Percentiles rank a stretch among this genome's conserved stretches.
Conservation (phyloP, 2,329 filamentous ascomycete species). For the Amesomyces nigricolor region DNA sequence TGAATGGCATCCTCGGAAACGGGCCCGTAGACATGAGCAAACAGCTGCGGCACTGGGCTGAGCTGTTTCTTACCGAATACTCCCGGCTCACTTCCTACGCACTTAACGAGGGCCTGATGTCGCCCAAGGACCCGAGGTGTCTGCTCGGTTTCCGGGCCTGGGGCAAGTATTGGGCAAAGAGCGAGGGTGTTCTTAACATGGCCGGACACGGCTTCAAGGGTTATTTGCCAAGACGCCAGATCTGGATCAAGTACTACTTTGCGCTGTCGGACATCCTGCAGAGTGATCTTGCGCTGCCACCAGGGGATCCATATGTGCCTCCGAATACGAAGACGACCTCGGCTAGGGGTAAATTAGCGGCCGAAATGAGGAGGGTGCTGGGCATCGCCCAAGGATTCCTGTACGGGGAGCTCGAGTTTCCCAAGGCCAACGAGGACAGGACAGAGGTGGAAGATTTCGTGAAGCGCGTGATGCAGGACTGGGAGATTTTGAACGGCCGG, state of each 20-base stretch:
- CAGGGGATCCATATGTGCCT: constrained; percentile 36
- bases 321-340: constrained; percentile 38
- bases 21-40: constrained; percentile 43
- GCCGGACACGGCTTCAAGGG: constrained; percentile 56
- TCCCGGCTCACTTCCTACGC: constrained; percentile 64
- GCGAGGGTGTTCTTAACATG: constrained; percentile 28
- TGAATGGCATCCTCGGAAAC: constrained; percentile 49
- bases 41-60: constrained; percentile 72
- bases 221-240: constrained; percentile 55
- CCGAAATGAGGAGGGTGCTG: constrained; percentile 76
- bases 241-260: constrained; percentile 83
- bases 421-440: constrained; percentile 73
- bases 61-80: constrained; percentile 68
- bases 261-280: constrained; percentile 72
- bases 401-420: constrained; percentile 74
- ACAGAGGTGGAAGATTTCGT: constrained; percentile 78
- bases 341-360: constrained; percentile 57
- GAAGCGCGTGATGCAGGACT: constrained; percentile 74
- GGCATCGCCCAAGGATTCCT: constrained; percentile 72
- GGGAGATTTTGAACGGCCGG: constrained; percentile 73
- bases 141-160: constrained; percentile 59
- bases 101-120: constrained; percentile 45
- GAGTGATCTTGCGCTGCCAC: constrained; percentile 55
- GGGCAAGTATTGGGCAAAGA: constrained; percentile 61
- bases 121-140: constrained; percentile 47